A percentile compares a stretch with the other conserved stretches of the same genome.
phyloP scores from a whole-genome alignment of 495 filamentous ascomycete genomes.

The Talaromyces adpressus region DNA sequence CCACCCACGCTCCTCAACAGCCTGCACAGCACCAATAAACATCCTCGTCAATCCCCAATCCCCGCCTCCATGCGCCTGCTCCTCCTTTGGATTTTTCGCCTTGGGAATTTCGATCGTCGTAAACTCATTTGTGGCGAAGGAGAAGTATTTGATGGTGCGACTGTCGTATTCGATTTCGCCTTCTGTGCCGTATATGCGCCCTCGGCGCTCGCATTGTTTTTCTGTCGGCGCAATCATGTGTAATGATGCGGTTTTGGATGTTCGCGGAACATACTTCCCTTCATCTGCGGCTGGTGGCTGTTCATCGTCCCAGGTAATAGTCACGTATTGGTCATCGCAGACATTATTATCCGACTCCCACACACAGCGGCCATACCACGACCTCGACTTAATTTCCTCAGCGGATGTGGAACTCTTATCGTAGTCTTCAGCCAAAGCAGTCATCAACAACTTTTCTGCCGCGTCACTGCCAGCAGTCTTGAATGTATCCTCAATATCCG shows the following conservation, averaged over 20 bases:
- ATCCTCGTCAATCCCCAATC: constrained; percentile 72
- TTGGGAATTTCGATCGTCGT: constrained; percentile 22
- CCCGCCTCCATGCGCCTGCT: constrained; percentile 69
- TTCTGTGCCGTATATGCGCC: constrained; percentile 71
- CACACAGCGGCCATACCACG: constrained; percentile 92
- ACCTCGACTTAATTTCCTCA: constrained; percentile 47
- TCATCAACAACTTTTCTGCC: constrained; percentile 25
- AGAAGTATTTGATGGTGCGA: constrained; percentile 31
- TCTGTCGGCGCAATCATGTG: constrained; percentile 93
- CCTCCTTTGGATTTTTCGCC: constrained; percentile 28
- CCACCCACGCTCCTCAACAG: constrained; percentile 65
- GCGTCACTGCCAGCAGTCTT: constrained; percentile 12
- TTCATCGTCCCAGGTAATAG: constrained; percentile 66
- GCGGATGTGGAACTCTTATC: constrained; percentile 36
- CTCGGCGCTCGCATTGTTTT: constrained; percentile 75
- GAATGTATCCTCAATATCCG: constrained; percentile 73
- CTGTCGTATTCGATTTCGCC: constrained; percentile 78
- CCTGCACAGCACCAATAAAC: constrained; percentile 74
- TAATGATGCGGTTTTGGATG: constrained; percentile 78
- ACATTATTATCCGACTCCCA: constrained; percentile 87
- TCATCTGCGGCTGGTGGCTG: background rate
- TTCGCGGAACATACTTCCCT: constrained; percentile 25
- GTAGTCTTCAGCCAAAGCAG: constrained; percentile 61
- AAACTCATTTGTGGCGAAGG: constrained; percentile 26
- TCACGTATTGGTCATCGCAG: constrained; percentile 86